phyloP scores from a whole-genome alignment of 2,329 filamentous ascomycete species.

The Fusarium sp. region DNA sequence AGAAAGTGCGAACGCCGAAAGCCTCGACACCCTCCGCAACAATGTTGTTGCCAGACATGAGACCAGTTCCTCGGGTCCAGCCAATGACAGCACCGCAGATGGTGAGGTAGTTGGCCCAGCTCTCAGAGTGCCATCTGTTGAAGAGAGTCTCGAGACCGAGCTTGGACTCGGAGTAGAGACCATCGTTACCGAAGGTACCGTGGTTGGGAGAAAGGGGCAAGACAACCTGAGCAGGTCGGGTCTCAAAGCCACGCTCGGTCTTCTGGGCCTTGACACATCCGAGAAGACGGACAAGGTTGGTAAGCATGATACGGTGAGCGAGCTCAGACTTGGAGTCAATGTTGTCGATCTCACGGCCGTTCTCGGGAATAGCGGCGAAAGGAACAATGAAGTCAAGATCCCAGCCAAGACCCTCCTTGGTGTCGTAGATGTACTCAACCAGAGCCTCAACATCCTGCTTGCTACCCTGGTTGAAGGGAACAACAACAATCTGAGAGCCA shows the following conservation, averaged over 20 bases:
- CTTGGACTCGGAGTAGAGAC: slow-evolving; percentile 98
- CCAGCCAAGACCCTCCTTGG: slow-evolving; percentile 97
- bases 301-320: slow-evolving; percentile 98
- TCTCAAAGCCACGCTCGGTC: slow-evolving; percentile 87
- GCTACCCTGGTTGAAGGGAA: slow-evolving; percentile 98
- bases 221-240: slow-evolving; percentile 94
- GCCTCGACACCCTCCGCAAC: slow-evolving; percentile 97
- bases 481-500: slow-evolving; percentile 95
- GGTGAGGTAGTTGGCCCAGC: slow-evolving; percentile 96
- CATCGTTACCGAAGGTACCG: slow-evolving; percentile 97
- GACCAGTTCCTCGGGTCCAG: slow-evolving; percentile 97
- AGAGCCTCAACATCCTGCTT: slow-evolving; percentile 97
- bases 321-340: slow-evolving; percentile 98
- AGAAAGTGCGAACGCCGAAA: slow-evolving; percentile 97
- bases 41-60: slow-evolving; percentile 98
- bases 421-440: slow-evolving; percentile 94
- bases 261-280: slow-evolving; percentile 94
- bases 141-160: slow-evolving; percentile 96
- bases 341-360: slow-evolving; percentile 94
- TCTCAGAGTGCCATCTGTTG: slow-evolving; percentile 98
- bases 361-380: slow-evolving; percentile 97
- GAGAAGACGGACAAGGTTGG: slow-evolving; percentile 91
- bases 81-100: slow-evolving; percentile 98
- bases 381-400: slow-evolving; percentile 96
- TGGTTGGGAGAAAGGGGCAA: slow-evolving; percentile 97